These are phyloP conservation scores for Pseudogymnoascus sp. DNA, from an alignment of 2,329 filamentous ascomycete species.

Conservation along the genomic window DNA sequence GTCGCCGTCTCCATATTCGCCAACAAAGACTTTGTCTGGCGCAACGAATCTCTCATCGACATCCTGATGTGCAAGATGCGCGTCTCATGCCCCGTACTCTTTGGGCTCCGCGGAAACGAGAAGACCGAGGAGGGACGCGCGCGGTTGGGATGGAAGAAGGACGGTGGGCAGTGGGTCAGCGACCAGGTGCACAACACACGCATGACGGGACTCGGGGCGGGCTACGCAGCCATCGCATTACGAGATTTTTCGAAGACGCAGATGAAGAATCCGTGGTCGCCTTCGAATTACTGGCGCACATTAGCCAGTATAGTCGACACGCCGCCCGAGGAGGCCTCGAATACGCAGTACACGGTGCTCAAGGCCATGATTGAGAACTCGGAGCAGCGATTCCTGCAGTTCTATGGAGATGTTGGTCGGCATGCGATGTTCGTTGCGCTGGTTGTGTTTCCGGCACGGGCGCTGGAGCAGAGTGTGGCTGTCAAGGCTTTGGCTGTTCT, in stretches of 20 bases:
- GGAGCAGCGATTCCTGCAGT: slow-evolving; percentile 65
- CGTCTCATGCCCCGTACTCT: slow-evolving; percentile 72
- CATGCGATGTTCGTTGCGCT: slow-evolving; percentile 62
- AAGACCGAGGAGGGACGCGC: slow-evolving; percentile 58
- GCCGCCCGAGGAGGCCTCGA: slow-evolving; percentile 56
- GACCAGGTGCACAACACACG: slow-evolving; percentile 71
- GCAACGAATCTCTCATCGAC: slow-evolving; percentile 63
- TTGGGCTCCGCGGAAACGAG: slow-evolving; percentile 72
- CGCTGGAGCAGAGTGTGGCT: slow-evolving; percentile 38
- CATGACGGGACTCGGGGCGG: slow-evolving; percentile 76
- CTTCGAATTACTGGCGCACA: slow-evolving; percentile 72
- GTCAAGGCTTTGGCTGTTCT: slow-evolving; percentile 46
- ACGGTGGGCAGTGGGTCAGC: slow-evolving; percentile 48
- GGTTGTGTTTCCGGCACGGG: slow-evolving; percentile 61
- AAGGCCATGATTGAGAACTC: slow-evolving; percentile 65
- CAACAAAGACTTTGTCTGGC: slow-evolving; percentile 56
- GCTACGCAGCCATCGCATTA: slow-evolving; percentile 74
- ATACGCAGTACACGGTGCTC: slow-evolving; percentile 65
- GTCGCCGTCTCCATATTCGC: slow-evolving; percentile 69
- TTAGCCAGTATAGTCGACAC: slow-evolving; percentile 72
- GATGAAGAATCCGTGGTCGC: slow-evolving; percentile 65
- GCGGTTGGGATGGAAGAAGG: slow-evolving; percentile 66
- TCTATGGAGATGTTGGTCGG: slow-evolving; percentile 72
- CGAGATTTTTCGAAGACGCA: slow-evolving; percentile 69
- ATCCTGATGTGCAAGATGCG: slow-evolving; percentile 84